Evolutionary conservation across 352 stramenopile species (phyloP).

Genomic region (Phytophthora sp.): DNA sequence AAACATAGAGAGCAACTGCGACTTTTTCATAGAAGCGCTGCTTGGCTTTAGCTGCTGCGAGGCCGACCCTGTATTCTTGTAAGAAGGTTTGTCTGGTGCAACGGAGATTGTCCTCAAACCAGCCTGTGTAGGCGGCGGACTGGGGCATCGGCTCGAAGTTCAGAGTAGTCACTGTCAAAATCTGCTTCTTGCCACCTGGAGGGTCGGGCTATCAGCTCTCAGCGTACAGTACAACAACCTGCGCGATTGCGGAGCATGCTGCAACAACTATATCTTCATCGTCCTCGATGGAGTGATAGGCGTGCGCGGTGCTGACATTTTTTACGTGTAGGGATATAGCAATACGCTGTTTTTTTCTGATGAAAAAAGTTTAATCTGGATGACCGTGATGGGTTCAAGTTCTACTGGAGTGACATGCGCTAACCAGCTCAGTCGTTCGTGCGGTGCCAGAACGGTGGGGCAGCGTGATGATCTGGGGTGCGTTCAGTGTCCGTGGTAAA

Average conservation of each 20-base stretch:
- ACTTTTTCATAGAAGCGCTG: slow-evolving; percentile 14
- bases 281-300: neutral
- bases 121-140: neutral
- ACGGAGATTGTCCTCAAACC: slow-evolving; percentile 12
- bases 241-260: neutral
- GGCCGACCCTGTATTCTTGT: neutral
- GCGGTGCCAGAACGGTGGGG: no score
- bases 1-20: slow-evolving; percentile 2
- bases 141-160: slow-evolving; percentile 9
- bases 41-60: neutral
- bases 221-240: neutral
- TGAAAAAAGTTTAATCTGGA: no score
- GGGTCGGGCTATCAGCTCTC: neutral
- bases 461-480: no score
- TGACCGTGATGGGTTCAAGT: no score
- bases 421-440: no score
- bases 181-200: neutral
- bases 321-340: no score
- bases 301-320: no score
- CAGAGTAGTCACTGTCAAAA: slow-evolving; percentile 2
- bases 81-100: slow-evolving; percentile 9
- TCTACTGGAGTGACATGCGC: no score
- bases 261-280: neutral
- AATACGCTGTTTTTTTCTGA: no score
- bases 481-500: no score